These are phyloP conservation scores for Blastocladiella britannica DNA, from an alignment of 192 early-diverging fungal genomes.

Conservation along the genomic window DNA sequence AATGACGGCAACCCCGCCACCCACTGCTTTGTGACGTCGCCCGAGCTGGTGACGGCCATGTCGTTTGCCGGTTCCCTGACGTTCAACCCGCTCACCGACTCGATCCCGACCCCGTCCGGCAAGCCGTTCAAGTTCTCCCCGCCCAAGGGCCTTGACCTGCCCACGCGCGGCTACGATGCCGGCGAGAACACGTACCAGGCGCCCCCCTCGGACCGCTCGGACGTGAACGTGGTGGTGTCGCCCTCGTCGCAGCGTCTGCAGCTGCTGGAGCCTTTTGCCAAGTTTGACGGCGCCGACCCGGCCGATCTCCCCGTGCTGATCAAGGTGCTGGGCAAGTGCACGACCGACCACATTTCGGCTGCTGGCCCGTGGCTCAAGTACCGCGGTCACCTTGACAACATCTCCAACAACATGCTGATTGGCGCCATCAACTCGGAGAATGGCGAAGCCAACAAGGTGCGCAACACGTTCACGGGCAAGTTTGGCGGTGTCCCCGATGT, in stretches of 20 bases:
- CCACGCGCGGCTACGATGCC: constrained; percentile 78
- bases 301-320: constrained; percentile 66
- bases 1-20: constrained; percentile 96
- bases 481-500: constrained; percentile 79
- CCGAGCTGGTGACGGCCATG: constrained; percentile 88
- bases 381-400: constrained; percentile 96
- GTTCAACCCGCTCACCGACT: constrained; percentile 89
- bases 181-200: constrained; percentile 89
- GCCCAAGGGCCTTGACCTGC: constrained; percentile 73
- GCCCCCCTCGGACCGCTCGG: constrained; percentile 61
- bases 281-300: constrained; percentile 81
- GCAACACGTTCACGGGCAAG: constrained; percentile 23
- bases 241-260: constrained; percentile 82
- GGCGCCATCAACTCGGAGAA: constrained; percentile 85
- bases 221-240: constrained; percentile 51
- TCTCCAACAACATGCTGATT: constrained; percentile 98
- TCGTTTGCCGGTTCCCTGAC: constrained; percentile 77
- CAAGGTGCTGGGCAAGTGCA: constrained; percentile 96
- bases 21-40: constrained; percentile 86
- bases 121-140: constrained; percentile 82
- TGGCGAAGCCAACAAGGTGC: constrained; percentile 34
- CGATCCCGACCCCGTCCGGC: constrained; percentile 62
- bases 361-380: constrained; percentile 83
- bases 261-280: constrained; percentile 60
- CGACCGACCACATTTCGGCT: constrained; percentile 94